Evolutionary conservation across 2,329 filamentous ascomycete genomes (phyloP), one percentile per base, ranked within the genome.

Genomic region (Fusarium multiceps): DNA sequence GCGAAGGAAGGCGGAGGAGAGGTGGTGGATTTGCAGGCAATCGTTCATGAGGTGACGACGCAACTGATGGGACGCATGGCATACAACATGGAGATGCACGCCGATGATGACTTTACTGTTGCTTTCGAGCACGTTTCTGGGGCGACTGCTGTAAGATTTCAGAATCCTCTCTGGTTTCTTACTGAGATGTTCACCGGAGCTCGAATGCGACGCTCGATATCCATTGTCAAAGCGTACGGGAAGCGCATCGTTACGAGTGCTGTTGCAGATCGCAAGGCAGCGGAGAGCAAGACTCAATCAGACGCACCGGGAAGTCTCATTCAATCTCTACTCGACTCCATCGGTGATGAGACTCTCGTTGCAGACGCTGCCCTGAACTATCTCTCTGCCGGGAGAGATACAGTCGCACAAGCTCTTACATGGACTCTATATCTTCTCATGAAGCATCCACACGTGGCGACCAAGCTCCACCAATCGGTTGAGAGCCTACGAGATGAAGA

Each of bases 11-110:
- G 75, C 3, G 72, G 65, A 1, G 72, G 73, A 2, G 69, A 63
- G 3, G 63, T 79, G 0, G 78, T 89, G 3, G 87, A 91, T 73
- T 76, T 91, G 49, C 87, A 90, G 71, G 80, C 79, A n/a, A 79
- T 88, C 3, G 86, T 90, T 47, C 87, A 89, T 55, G 88, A 90
- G 74, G 84, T 91, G 47, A 91, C 89, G 2, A 90, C 88, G 23
- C 83, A 88, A 61, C 74, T 91, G 25, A 90, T 91, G 86, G 89
- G 89, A n/a, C 84, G 84, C 65, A 89, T 90, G 86, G 89, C 89
- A 16, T 91, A 91, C 71, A 86, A 89, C 74, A 90, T 90, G 87
- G 88, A 91, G 69, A 90, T 91, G 82, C 87, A 88, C 72, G 83
- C 87, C 49, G 82, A 85, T 32, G 86, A 90, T 63, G 84, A 85